Percentiles rank a stretch among this genome's conserved stretches.
These are phyloP conservation scores for Phytophthora litchii DNA, from an alignment of 352 stramenopile genomes.

Conservation along the genomic window DNA sequence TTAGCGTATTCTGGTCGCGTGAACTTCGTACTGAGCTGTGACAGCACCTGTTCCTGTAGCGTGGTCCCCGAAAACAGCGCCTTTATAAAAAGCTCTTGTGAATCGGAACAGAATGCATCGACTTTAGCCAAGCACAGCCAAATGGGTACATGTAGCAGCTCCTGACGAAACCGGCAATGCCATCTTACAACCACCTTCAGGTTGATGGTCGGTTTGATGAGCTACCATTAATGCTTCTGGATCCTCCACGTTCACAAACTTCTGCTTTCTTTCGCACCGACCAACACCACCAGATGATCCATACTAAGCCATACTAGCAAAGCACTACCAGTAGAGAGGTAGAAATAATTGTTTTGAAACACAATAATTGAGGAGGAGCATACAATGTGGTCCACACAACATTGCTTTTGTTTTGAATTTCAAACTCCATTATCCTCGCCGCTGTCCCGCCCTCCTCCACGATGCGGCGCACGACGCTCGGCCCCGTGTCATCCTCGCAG, in stretches of 20 bases:
- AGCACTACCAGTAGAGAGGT: too few species aligned
- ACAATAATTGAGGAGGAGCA: too few species aligned
- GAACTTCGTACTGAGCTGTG: neutral
- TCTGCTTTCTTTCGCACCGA: too few species aligned
- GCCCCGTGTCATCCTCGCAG: conserved; percentile 84
- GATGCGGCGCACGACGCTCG: conserved; percentile 88
- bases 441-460: neutral
- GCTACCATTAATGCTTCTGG: too few species aligned
- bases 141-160: neutral
- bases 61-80: conserved; percentile 6
- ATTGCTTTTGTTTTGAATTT: conserved; percentile 15
- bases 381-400: conserved; percentile 14
- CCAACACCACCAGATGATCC: too few species aligned
- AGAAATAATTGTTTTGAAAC: too few species aligned
- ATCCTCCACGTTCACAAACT: too few species aligned
- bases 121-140: neutral
- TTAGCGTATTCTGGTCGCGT: neutral
- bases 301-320: too few species aligned
- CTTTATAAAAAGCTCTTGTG: conserved; percentile 1
- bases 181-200: too few species aligned
- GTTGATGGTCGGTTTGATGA: too few species aligned
- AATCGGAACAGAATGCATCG: neutral
- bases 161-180: neutral
- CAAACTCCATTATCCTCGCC: conserved; percentile 8
- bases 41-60: conserved; percentile 10